Base-by-base conservation (phyloP, 805 yeast species). In the Clavispora vitiphila region DNA sequence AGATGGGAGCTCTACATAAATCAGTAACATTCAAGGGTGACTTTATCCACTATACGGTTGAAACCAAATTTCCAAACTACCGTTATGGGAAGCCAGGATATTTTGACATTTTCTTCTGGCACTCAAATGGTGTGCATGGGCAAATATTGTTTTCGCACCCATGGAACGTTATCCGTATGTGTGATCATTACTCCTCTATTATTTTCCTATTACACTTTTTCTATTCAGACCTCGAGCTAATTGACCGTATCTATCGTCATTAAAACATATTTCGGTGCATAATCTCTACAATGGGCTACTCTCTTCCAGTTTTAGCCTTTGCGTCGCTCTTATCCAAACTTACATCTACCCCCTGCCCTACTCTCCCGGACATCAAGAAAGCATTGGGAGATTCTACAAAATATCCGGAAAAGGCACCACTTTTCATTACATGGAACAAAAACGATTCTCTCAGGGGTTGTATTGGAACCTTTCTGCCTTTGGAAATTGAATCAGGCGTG, bases 341-440 rank as follows among this genome's bases (percentile, higher is more conserved):
- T 10, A 29, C 32, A 16, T 29, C 32, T 2, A 9, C 32, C 2
- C 32, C 19, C 8, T n/a, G 32, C n/a, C 32, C 32, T 10, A 11
- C 32, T 5, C 32, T 29, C 14, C 20, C 8, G 20, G 32, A 29
- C 5, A 15, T 29, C 10, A 10, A 15, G 8, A 15, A 16, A 8
- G 20, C 29, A 8, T 29, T 48, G 14, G 41, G 41, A n/a, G 34
- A 36, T 12, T 35, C 20, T 5, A 29, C 23, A 4, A 35, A 38
- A 4, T 51, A 49, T 19, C 54, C 55, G 7, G 14, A 37, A 1
- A 32, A 38, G 2, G 50, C 53, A 0, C 93, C 98, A 0, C 63
- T 91, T 21, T 93, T 93, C 64, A 84, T 91, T 24, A 93, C 98
- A 0, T 93, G 96, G 96, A 81, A 80, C 51, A 72, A 74, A 42